A percentile compares a stretch with the other conserved stretches of the same genome.
These are phyloP conservation scores for Erodium trifolium DNA, from an alignment of 441 rosid species.

Conservation along the genomic window DNA sequence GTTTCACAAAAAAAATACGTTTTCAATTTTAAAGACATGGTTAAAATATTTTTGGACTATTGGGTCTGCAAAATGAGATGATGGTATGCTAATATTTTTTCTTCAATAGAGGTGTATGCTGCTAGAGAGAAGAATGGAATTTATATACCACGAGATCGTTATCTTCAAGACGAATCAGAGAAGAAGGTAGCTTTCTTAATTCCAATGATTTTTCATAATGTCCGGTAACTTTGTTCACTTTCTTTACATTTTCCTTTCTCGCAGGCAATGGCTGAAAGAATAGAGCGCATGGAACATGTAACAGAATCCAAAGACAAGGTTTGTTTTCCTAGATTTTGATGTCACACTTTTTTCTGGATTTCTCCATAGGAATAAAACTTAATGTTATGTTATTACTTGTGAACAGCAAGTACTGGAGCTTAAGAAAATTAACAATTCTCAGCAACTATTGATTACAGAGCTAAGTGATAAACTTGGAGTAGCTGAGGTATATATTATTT, in stretches of 20 bases:
- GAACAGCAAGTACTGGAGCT: slow-evolving; percentile 24
- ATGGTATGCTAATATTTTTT: not conserved
- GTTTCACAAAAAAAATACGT: slow-evolving; percentile 81
- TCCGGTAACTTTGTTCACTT: not conserved
- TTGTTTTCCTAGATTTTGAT: slow-evolving; percentile 4
- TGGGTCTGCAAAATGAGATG: not conserved
- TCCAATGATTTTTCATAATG: slow-evolving; percentile 1
- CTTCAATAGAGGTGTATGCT: slow-evolving; percentile 77
- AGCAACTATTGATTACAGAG: slow-evolving; percentile 22
- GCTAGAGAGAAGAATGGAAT: slow-evolving; percentile 98
- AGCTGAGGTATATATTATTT: slow-evolving; percentile 18
- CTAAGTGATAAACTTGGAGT: slow-evolving; percentile 21
- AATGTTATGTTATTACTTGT: slow-evolving; percentile 11
- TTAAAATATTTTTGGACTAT: slow-evolving; percentile 19
- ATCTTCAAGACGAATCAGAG: slow-evolving; percentile 87
- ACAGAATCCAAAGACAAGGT: slow-evolving; percentile 89
- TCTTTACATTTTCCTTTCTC: slow-evolving; percentile 15
- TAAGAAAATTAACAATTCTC: slow-evolving; percentile 23
- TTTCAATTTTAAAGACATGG: slow-evolving; percentile 30
- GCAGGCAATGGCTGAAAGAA: slow-evolving; percentile 96
- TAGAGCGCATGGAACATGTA: slow-evolving; percentile 79
- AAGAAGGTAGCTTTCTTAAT: slow-evolving; percentile 48
- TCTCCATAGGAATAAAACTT: not conserved
- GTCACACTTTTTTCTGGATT: not conserved
- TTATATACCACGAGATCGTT: slow-evolving; percentile 88